Evolutionary conservation across 768 basidiomycete species (phyloP).

Genomic region (Kwoniella botswanensis): DNA sequence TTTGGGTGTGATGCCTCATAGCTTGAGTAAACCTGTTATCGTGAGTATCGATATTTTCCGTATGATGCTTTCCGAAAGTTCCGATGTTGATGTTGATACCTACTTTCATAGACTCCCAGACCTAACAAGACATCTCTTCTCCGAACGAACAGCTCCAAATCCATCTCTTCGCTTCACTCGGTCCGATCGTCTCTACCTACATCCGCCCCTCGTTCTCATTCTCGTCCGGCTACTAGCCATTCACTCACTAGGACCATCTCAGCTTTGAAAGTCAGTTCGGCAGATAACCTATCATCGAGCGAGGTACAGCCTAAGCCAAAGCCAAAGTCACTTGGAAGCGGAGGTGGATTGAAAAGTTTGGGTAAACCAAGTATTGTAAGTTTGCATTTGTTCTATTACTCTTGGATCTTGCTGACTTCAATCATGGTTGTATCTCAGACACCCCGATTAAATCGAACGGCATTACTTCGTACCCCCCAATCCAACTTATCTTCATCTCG

Average conservation of each 20-base stretch:
- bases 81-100: not conserved
- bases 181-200: not conserved
- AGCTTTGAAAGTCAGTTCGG: constrained; percentile 15
- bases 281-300: constrained; percentile 1
- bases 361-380: constrained; percentile 42
- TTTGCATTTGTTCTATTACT: not conserved
- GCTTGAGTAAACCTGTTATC: constrained; percentile 36
- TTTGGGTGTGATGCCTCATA: constrained; percentile 26
- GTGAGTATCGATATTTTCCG: constrained; percentile 18
- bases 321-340: constrained; percentile 13
- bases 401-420: not conserved
- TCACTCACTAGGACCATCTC: constrained; percentile 22
- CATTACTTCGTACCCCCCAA: constrained; percentile 33
- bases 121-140: constrained; percentile 24
- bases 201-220: not conserved
- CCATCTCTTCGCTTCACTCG: not conserved
- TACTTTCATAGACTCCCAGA: constrained; percentile 32
- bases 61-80: not conserved
- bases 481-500: not conserved
- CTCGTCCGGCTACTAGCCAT: constrained; percentile 5
- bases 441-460: constrained; percentile 36
- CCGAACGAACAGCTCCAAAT: constrained; percentile 14
- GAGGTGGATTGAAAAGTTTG: constrained; percentile 36
- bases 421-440: constrained; percentile 14
- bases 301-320: not conserved